Conservation (phyloP, 306 rosid species). For the Coriaria nepalensis region DNA sequence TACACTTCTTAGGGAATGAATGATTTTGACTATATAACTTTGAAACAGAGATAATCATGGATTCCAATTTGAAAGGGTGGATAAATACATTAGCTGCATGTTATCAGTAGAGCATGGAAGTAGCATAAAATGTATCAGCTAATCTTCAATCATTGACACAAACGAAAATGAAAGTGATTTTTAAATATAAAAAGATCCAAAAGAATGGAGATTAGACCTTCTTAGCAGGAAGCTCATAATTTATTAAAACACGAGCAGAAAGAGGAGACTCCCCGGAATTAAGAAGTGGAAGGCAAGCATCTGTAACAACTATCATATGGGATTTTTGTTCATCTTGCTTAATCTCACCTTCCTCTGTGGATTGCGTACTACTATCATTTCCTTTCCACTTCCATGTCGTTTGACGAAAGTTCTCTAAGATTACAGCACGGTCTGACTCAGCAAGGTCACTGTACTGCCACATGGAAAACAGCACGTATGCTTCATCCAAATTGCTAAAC, state of each 20-base stretch:
- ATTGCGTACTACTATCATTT: slow-evolving; percentile 25
- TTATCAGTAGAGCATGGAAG: no score
- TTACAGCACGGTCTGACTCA: slow-evolving; percentile 52
- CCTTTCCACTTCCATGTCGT: slow-evolving; percentile 45
- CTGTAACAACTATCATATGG: slow-evolving; percentile 70
- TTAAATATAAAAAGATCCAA: not conserved
- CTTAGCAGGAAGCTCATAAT: slow-evolving; percentile 65
- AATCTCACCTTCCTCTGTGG: slow-evolving; percentile 29
- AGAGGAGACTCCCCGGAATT: slow-evolving; percentile 64
- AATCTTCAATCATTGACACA: no score
- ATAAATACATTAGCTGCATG: no score
- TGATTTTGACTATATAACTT: no score
- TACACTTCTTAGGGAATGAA: no score
- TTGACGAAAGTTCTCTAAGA: slow-evolving; percentile 50
- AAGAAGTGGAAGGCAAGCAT: slow-evolving; percentile 79
- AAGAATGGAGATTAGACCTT: slow-evolving; percentile 33
- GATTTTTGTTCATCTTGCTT: slow-evolving; percentile 47
- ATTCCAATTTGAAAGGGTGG: no score
- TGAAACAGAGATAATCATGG: no score
- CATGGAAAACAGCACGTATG: slow-evolving; percentile 6
- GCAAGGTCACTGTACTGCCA: slow-evolving; percentile 86
- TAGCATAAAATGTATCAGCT: no score
- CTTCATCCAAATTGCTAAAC: not conserved
- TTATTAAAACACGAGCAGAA: slow-evolving; percentile 58
- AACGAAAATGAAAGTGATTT: no score